These are phyloP conservation scores for Cordyceps fumosorosea DNA, from an alignment of 2,329 filamentous ascomycete genomes.

Conservation along the genomic window DNA sequence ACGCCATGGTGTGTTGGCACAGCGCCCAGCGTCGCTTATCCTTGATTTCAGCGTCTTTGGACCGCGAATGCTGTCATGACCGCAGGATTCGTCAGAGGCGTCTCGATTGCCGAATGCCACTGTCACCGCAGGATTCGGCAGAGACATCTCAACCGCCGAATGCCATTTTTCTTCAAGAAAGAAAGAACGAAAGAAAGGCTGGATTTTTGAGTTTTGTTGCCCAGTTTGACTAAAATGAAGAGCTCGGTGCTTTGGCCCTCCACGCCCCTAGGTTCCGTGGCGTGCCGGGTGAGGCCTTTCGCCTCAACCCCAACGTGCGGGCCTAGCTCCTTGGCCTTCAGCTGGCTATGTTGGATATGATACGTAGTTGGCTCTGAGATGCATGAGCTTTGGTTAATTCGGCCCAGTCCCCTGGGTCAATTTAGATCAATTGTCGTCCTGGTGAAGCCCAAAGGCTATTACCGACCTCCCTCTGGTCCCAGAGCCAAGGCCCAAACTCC, in stretches of 20 bases:
- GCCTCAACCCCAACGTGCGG: not conserved
- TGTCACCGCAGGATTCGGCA: no score
- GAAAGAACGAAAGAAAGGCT: no score
- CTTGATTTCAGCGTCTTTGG: not conserved
- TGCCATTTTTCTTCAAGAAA: no score
- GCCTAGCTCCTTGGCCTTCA: constrained; percentile 2
- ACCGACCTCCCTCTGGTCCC: not conserved
- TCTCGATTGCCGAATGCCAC: not conserved
- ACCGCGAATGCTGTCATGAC: not conserved
- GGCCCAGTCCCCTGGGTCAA: not conserved
- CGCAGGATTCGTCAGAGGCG: not conserved
- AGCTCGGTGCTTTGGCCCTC: constrained; percentile 3
- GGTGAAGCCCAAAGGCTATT: not conserved
- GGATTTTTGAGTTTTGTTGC: not conserved
- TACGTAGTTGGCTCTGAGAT: not conserved
- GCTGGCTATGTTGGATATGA: not conserved
- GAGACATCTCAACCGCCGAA: no score
- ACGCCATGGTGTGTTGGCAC: constrained; percentile 6
- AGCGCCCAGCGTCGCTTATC: not conserved
- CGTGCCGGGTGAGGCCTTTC: not conserved
- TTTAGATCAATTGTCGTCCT: not conserved
- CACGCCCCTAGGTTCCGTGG: not conserved
- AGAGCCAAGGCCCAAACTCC: not conserved
- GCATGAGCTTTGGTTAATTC: not conserved
- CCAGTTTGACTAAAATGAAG: constrained; percentile 7